Conservation (phyloP, 371 early-diverging fungal species). For the Ecytonucleospora hepatopenaei region DNA sequence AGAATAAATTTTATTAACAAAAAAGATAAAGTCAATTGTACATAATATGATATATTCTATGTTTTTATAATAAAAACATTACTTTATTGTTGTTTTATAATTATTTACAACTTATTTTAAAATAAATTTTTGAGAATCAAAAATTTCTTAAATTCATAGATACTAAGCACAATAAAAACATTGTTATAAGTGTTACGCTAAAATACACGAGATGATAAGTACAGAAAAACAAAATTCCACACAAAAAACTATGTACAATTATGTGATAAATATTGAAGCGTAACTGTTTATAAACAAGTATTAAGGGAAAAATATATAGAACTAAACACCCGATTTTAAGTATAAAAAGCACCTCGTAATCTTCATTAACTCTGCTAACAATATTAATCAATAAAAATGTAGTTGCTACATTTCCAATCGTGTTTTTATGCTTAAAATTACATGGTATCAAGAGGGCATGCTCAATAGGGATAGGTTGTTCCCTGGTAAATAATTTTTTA, state of each 20-base stretch:
- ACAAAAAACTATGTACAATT: no score
- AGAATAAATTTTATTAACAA: no score
- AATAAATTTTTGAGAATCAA: neutral
- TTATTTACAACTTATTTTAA: no score
- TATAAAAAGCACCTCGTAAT: conserved; percentile 5
- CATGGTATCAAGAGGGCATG: conserved; percentile 27
- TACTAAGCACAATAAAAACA: neutral
- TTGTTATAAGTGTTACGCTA: neutral
- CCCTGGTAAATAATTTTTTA: conserved; percentile 2
- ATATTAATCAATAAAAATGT: conserved; percentile 24
- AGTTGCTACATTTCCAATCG: conserved; percentile 12
- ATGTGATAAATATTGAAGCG: no score
- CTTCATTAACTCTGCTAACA: conserved; percentile 23
- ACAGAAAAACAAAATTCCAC: no score
- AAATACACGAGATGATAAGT: neutral
- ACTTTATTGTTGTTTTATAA: no score
- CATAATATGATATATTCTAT: no score
- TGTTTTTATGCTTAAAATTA: conserved; percentile 8
- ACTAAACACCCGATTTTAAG: conserved; percentile 6
- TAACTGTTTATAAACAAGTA: no score
- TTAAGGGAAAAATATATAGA: neutral
- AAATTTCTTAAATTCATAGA: neutral
- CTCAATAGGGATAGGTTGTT: conserved; percentile 23
- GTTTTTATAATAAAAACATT: no score
- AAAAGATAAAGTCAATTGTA: no score